Percentiles rank a stretch among this genome's conserved stretches.
These are phyloP conservation scores for Crucibulum laeve DNA, from an alignment of 768 basidiomycete species.

Conservation along the genomic window DNA sequence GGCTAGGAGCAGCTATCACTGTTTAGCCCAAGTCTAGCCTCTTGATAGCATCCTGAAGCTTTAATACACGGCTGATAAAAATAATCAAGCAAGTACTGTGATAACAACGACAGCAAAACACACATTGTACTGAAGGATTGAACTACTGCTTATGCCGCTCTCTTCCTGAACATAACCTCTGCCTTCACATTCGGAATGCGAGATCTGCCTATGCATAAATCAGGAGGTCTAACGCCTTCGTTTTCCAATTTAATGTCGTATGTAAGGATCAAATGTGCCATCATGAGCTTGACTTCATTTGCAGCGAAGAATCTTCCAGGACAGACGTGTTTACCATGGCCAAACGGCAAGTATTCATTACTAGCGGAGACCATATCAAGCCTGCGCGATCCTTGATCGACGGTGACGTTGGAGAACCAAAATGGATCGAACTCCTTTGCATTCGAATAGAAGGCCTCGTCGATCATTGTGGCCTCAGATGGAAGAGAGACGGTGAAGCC, in stretches of 20 bases:
- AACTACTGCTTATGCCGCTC: too few relatives aligned
- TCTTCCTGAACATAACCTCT: too few relatives aligned
- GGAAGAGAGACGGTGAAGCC: conserved; percentile 17
- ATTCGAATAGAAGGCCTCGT: conserved; percentile 26
- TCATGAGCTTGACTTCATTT: conserved; percentile 27
- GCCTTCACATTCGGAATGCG: too few relatives aligned
- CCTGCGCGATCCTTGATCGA: conserved; percentile 17
- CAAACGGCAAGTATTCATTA: conserved; percentile 9
- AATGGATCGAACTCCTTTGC: conserved; percentile 35
- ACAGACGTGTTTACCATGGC: conserved; percentile 6
- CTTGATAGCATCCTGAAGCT: too few relatives aligned
- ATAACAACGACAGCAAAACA: too few relatives aligned
- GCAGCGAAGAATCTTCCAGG: conserved; percentile 35
- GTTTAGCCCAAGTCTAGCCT: too few relatives aligned
- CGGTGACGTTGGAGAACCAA: conserved; percentile 28
- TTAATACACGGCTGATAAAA: too few relatives aligned
- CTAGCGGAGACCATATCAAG: conserved; percentile 23
- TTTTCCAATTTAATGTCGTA: conserved; percentile 33
- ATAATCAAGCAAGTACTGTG: too few relatives aligned
- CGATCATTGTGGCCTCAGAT: conserved; percentile 8
- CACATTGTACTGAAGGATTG: too few relatives aligned
- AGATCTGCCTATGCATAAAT: too few relatives aligned
- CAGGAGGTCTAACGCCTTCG: too few relatives aligned
- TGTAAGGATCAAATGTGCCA: conserved; percentile 23
- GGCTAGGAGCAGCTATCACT: too few relatives aligned